Base-by-base conservation (phyloP, 2,329 filamentous ascomycete species). In the Pseudonectria foliicola region DNA sequence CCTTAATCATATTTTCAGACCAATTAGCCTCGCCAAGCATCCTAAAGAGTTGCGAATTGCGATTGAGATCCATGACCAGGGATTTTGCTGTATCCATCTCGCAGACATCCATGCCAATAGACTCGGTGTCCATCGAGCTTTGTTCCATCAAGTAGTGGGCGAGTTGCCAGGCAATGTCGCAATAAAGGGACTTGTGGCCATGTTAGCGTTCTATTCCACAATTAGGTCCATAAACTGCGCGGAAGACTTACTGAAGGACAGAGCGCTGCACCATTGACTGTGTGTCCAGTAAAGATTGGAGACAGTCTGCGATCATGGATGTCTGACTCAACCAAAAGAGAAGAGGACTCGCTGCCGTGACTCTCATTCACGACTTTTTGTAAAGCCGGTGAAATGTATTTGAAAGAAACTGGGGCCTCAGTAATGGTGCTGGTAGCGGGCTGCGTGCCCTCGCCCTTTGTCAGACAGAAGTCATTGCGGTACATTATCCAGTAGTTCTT, bases 401-500 rank as follows among this genome's bases (percentile, higher is more conserved):
- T 43, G 33, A 36, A 14, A 7, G 37, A 6, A 10, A 16, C 34
- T 10, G 29, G 25, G 1, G n/a, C 11, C 14, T 38, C 23, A 10
- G 27, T 10, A 1, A 18, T 10, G 7, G 6, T 13, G 4, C 26
- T 2, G 5, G 27, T 5, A 4, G 29, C 2, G 8, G 21, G 10
- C 10, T 42, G 40, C 11, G 26, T n/a, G 4, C 35, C 25, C 11
- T 66, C 37, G 74, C 75, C 28, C 66, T 88, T 88, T 41, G 71
- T 77, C 25, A 87, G 64, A 14, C 71, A 75, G 77, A 81, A 88
- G 57, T 87, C 79, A 42, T 84, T 80, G 42, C 70, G 59, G 52
- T 77, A 78, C 48, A 70, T 66, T 27, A 77, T 65, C 74, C 75
- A 79, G 54, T 87, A 86, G 44, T 75, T 81, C 66, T 85, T 85